These are phyloP conservation scores for Blastobotrys arbuscula DNA, from an alignment of 1,139 yeast species.

Conservation along the genomic window DNA sequence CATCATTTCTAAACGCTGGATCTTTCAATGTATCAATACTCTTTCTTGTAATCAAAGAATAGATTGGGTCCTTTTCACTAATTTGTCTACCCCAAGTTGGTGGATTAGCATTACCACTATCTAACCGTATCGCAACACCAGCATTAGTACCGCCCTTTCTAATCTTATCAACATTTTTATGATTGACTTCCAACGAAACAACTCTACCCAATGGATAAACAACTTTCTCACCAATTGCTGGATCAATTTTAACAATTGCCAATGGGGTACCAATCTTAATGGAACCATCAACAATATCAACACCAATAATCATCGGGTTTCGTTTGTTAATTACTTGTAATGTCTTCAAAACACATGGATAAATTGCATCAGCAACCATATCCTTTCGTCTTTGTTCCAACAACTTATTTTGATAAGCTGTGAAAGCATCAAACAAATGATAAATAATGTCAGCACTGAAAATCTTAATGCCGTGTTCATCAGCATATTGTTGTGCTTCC, in stretches of 20 bases:
- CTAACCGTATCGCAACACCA: constrained; percentile 98
- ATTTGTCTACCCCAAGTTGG: constrained; percentile 99
- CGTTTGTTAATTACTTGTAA: constrained; percentile 96
- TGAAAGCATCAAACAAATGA: constrained; percentile 91
- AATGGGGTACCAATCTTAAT: constrained; percentile 92
- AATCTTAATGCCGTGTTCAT: constrained; percentile 82
- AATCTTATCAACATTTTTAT: constrained; percentile 70
- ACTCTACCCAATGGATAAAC: constrained; percentile 79
- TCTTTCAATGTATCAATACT: constrained; percentile 97
- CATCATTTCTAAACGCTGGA: constrained; percentile 93
- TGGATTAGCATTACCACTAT: constrained; percentile 84
- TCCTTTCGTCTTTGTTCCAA: constrained; percentile 88
- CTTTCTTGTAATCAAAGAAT: constrained; percentile 80
- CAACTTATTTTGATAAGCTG: constrained; percentile 83
- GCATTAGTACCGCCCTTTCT: constrained; percentile 95
- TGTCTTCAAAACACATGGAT: constrained; percentile 93
- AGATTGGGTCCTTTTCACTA: constrained; percentile 83
- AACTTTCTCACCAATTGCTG: constrained; percentile 70
- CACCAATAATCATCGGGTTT: constrained; percentile 99
- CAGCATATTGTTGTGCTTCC: constrained; percentile 97
- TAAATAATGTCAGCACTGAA: constrained; percentile 95
- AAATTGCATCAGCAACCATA: constrained; percentile 80
- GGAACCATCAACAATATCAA: constrained; percentile 89
- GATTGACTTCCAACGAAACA: constrained; percentile 87
- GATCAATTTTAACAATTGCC: constrained; percentile 87